Conservation (phyloP, 371 early-diverging fungal species). For the Rhizopus delemar region DNA sequence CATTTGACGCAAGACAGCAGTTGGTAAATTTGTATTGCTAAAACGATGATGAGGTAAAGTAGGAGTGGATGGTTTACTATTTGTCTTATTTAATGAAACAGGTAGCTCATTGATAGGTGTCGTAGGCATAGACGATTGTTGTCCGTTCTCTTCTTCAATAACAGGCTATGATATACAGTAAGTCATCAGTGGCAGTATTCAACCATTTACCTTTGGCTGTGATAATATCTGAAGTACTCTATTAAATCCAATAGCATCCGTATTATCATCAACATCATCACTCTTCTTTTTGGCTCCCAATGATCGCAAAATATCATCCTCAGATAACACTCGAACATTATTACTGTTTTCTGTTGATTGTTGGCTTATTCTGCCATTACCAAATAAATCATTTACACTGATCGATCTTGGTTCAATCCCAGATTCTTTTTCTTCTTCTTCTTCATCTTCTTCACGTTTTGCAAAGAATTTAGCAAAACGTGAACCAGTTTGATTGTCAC, state of each 20-base stretch:
- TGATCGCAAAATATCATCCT: conserved; percentile 60
- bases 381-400: conserved; percentile 57
- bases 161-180: neutral
- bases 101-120: neutral
- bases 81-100: neutral
- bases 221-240: conserved; percentile 63
- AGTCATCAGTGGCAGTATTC: neutral
- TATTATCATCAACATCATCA: conserved; percentile 20
- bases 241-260: conserved; percentile 58
- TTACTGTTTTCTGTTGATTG: neutral
- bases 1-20: conserved; percentile 67
- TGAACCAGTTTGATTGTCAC: conserved; percentile 50
- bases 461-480: conserved; percentile 70
- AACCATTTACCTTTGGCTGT: conserved; percentile 43
- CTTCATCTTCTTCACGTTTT: conserved; percentile 40
- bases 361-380: neutral
- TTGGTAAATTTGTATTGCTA: conserved; percentile 62
- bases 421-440: conserved; percentile 2
- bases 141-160: neutral
- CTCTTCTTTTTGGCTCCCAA: conserved; percentile 45
- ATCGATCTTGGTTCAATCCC: conserved; percentile 35
- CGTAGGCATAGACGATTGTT: neutral
- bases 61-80: conserved; percentile 19
- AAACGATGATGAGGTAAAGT: conserved; percentile 35
- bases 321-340: conserved; percentile 54